Base-by-base conservation (phyloP, 495 filamentous ascomycete genomes). In the Hypoxylon cercidicola region DNA sequence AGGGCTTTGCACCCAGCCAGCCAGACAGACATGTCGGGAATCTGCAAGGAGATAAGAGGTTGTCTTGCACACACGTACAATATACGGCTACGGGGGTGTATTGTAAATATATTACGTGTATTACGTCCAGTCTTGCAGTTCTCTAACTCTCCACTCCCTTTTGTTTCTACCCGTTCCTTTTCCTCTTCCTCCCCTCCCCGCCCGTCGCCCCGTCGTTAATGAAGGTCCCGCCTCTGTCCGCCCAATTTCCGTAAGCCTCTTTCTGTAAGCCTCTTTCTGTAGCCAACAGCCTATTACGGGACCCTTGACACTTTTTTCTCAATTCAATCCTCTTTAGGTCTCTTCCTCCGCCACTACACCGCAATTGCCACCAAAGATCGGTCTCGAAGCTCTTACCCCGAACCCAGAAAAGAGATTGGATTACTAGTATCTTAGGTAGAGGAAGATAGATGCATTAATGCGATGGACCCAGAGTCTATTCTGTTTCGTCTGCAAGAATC, bases 321-420 rank as follows among this genome's bases (percentile, higher is more conserved):
- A 52, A 54, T 23, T 67, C 53, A 57, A 30, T 54, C 65, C 65
- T 43, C 10, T 64, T 68, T 64, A 10, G 60, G 65, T 10, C 7
- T 60, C 40, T 64, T 64, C 46, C 60, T 64, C 65, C 65, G 65
- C 52, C 55, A 28, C 65, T 68, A 68, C 40, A 47, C 41, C 43
- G 13, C 21, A 21, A 56, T 56, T 51, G 8, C 41, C 41, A 55
- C 58, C 53, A 48, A 34, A 52, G 23, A 15, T 18, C 51, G 23
- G 39, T 16, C 34, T 40, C 48, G 16, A 16, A 16, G 7, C 15
- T 40, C 13, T 40, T 43, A 48, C 28, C 39, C 39, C 8, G n/a
- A n/a, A n/a, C 23, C 55, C 19, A 18, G 49, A 44, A 48, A 47
- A 19, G 49, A 35, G 37, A 65, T 54, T 59, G 55, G 62, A 40